Percentiles rank a stretch among this genome's conserved stretches.
Conservation (phyloP, 495 filamentous ascomycete species). For the Oidiodendron maius region DNA sequence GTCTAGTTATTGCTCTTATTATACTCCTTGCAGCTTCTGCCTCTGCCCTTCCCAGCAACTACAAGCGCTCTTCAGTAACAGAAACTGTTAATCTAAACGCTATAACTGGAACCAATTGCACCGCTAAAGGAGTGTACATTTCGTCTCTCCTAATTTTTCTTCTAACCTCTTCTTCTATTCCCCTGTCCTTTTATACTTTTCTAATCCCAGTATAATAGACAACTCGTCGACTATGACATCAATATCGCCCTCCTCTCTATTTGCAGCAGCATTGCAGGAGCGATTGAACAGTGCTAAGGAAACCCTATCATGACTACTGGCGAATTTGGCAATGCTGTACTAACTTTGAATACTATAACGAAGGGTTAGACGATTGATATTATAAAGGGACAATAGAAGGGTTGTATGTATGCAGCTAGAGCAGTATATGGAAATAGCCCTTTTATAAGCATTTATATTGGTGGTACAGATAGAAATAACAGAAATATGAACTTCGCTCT, state of each 20-base stretch:
- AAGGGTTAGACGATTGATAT: slow-evolving; percentile 40
- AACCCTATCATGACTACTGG: slow-evolving; percentile 32
- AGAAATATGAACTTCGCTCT: slow-evolving; percentile 44
- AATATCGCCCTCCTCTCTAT: slow-evolving; percentile 47
- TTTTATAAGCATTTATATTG: slow-evolving; percentile 36
- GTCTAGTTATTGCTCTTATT: background rate
- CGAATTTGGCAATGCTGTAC: slow-evolving; percentile 38
- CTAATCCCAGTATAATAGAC: too few relatives aligned
- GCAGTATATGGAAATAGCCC: slow-evolving; percentile 54
- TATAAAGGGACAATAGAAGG: slow-evolving; percentile 47
- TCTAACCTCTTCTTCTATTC: background rate
- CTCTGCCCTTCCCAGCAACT: background rate
- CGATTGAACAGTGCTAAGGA: slow-evolving; percentile 37
- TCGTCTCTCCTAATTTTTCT: background rate
- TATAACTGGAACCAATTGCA: slow-evolving; percentile 12
- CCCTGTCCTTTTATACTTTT: too few relatives aligned
- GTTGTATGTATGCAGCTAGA: slow-evolving; percentile 63
- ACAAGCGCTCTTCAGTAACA: slow-evolving; percentile 1
- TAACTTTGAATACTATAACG: slow-evolving; percentile 31
- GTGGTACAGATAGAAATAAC: slow-evolving; percentile 33
- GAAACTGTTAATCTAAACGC: slow-evolving; percentile 13
- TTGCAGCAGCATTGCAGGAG: slow-evolving; percentile 44
- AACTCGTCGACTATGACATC: slow-evolving; percentile 46
- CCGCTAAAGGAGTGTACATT: slow-evolving; percentile 4
- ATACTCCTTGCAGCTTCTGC: slow-evolving; percentile 2